Conservation (phyloP, 2,329 filamentous ascomycete genomes). For the Proliferodiscus dingleyae region DNA sequence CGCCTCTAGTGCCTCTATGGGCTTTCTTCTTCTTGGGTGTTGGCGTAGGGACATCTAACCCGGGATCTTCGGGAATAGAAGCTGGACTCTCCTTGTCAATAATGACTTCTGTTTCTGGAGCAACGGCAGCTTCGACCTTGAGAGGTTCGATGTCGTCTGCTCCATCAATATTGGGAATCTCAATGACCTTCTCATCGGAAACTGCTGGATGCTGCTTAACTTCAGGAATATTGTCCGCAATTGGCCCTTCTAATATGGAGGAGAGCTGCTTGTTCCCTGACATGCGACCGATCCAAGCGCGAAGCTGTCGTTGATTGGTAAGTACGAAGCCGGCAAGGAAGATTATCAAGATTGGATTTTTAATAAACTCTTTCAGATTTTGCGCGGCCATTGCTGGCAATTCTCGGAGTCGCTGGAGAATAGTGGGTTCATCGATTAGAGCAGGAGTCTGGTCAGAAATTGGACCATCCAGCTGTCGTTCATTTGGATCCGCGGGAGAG, state of each 20-base stretch:
- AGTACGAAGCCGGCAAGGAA: slow-evolving; percentile 32
- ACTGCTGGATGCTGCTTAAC: slow-evolving; percentile 5
- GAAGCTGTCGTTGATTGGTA: slow-evolving; percentile 22
- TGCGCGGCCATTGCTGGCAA: slow-evolving; percentile 47
- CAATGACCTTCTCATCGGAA: slow-evolving; percentile 8
- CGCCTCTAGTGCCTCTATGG: slow-evolving; percentile 67
- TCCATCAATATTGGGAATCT: slow-evolving; percentile 5
- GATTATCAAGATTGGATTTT: slow-evolving; percentile 40
- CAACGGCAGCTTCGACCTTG: slow-evolving; percentile 1
- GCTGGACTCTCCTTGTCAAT: background rate
- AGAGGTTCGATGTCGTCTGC: slow-evolving; percentile 2
- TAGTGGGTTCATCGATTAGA: slow-evolving; percentile 34
- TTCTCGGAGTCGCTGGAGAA: slow-evolving; percentile 47
- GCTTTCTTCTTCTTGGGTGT: slow-evolving; percentile 54
- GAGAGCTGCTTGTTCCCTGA: slow-evolving; percentile 20
- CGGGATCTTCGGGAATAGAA: slow-evolving; percentile 1
- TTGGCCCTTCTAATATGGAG: slow-evolving; percentile 16
- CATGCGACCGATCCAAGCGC: slow-evolving; percentile 31
- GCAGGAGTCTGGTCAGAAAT: slow-evolving; percentile 15
- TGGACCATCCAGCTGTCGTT: slow-evolving; percentile 27
- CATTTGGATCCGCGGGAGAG: slow-evolving; percentile 31
- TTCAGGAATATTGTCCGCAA: background rate
- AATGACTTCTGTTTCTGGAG: background rate
- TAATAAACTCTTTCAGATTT: slow-evolving; percentile 50
- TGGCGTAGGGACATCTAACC: slow-evolving; percentile 20